Base-by-base conservation (phyloP, 2,329 filamentous ascomycete genomes). In the Aspergillus ustus region DNA sequence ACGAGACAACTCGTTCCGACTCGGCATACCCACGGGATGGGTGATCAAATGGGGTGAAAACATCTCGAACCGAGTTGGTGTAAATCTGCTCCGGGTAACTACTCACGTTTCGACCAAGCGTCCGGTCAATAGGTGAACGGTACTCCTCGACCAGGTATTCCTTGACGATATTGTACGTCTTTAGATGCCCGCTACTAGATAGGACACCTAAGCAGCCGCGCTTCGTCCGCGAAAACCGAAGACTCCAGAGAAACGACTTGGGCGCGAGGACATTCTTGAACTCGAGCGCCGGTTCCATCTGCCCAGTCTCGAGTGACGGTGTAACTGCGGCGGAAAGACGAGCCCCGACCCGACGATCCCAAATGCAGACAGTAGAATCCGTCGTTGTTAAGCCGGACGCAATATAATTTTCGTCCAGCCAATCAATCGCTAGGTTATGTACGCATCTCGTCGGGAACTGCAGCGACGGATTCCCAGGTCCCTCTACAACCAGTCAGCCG, bases 371-470 rank as follows among this genome's bases (percentile, higher is more conserved):
- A 2, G 82, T 82, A 19, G 85, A 82, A 63, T 88, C 85, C 51
- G 82, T 83, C 0, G 81, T 77, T 2, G 84, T 81, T 51, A 72
- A 72, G 51, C 84, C 85, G 15, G 86, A 88, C 4, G 87, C 82
- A 66, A 89, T 87, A 69, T 87, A 88, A 60, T 89, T 88, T 69
- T 89, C 85, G 69, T 89, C 86, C 53, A 85, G 73, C 63, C 85
- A 85, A 72, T 89, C 85, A 63, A 89, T 86, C 7, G 87, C 84
- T 60, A 89, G 77, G 64, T 88, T 88, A 70, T 89, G 84, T 8
- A 89, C 86, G 67, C 87, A 86, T 17, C 83, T 80, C 2, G 87
- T 89, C 2, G 83, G 77, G 56, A 84, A 80, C 70, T 82, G 72
- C 60, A 83, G 63, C n/a, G 76, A 77, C 15, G 78, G 75, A 56